Base-by-base conservation (phyloP, 2,329 filamentous ascomycete genomes). In the Alternaria longipes region DNA sequence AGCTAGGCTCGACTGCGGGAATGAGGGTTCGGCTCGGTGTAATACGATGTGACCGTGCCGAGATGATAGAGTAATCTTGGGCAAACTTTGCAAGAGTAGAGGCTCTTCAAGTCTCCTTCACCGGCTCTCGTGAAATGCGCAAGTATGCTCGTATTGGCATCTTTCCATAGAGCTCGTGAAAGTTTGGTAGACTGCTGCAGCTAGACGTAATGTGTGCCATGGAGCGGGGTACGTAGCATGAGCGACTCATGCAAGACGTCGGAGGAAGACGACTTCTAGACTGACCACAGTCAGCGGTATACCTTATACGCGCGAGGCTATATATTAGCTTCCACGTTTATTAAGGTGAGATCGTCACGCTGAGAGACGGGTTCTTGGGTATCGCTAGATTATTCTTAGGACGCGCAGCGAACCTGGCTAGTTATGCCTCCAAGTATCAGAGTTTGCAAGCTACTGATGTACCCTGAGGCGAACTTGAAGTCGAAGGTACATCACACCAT, bases 181-280 rank as follows among this genome's bases (percentile, higher is more conserved):
- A 36, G 20, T 36, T 22, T 38, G 32, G 46, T 50, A 50, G 46
- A 50, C 46, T 50, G 20, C 46, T 50, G 32, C 46, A 50, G 46
- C 46, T 38, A 24, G 32, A 38, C 32, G 46, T 50, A 50, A 50
- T 26, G 16, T 22, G 32, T 18, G 46, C 46, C 22, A 26, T 38
- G 30, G 32, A 50, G 46, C 30, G 46, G 32, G 46, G 46, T 26
- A 50, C 22, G 16, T 36, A 36, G 46, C 18, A 34, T 36, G 46
- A 49, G 34, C 46, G 30, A 49, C 30, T 36, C 30, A 49, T 49
- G 46, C 46, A 49, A 49, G 20, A 24, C 30, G 12, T 49, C 32
- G 28, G 28, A 49, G 18, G 18, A 49, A 32, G 46, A 49, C 30
- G 30, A 24, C 30, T 36, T 50, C 18, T 50, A 38, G 32, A 50